Conservation (phyloP, 2,329 filamentous ascomycete genomes). For the Fusarium sp. region DNA sequence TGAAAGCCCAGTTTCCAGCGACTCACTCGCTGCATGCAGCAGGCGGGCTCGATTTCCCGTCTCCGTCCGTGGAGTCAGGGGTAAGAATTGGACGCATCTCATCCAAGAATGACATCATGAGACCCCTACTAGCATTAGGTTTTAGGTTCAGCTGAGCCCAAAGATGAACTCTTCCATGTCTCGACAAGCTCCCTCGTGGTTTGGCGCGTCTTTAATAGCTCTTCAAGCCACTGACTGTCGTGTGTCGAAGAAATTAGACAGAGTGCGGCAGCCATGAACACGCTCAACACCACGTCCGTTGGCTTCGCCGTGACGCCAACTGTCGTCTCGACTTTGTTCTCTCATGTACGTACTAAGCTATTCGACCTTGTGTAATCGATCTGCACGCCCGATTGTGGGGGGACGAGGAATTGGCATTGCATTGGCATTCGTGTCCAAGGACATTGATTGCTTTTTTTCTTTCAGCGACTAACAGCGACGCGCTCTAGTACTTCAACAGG, state of each 20-base stretch:
- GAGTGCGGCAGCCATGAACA: conserved; percentile 55
- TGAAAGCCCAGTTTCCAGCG: conserved; percentile 20
- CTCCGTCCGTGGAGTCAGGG: conserved; percentile 36
- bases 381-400: conserved; percentile 16
- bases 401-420: conserved; percentile 1
- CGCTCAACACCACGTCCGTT: conserved; percentile 83
- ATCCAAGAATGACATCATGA: conserved; percentile 47
- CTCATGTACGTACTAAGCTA: conserved; percentile 73
- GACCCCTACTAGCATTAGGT: conserved; percentile 35
- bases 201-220: conserved; percentile 24
- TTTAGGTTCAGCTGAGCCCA: conserved; percentile 31
- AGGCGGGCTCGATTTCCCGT: conserved; percentile 21
- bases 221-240: conserved; percentile 12
- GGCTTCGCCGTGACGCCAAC: conserved; percentile 88
- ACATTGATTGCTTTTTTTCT: conserved; percentile 5
- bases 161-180: background rate
- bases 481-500: conserved; percentile 80
- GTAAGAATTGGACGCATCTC: conserved; percentile 25
- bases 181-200: conserved; percentile 8
- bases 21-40: conserved; percentile 35
- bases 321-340: conserved; percentile 86
- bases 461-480: conserved; percentile 17
- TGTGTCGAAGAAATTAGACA: conserved; percentile 5
- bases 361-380: conserved; percentile 4
- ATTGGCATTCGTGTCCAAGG: background rate